A percentile compares a stretch with the other conserved stretches of the same genome.
Evolutionary conservation across 202 grass and related monocot genomes (phyloP).

Genomic region (Bolboschoenoplectus hybrid): DNA sequence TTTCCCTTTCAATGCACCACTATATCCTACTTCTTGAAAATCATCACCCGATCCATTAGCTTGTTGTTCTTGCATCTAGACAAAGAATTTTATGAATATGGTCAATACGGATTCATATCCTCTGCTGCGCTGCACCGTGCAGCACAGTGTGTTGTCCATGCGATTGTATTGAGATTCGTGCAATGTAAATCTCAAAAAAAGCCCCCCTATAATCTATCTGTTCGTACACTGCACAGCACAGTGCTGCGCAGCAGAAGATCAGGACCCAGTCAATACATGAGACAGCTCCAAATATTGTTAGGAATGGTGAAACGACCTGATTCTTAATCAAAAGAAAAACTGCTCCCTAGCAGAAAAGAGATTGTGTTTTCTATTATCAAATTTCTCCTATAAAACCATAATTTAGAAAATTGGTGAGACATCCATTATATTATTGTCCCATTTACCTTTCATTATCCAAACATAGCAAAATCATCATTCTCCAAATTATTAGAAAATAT

Average conservation of each 20-base stretch:
- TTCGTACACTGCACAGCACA: too few species aligned
- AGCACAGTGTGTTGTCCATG: too few species aligned
- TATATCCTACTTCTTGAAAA: conserved; percentile 64
- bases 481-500: neutral
- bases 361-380: neutral
- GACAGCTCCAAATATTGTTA: neutral
- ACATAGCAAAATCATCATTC: conserved; percentile 9
- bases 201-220: too few species aligned
- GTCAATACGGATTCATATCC: neutral
- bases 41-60: conserved; percentile 76
- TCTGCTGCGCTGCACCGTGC: too few species aligned
- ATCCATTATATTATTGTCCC: conserved; percentile 17
- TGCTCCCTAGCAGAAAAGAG: conserved; percentile 4
- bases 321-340: conserved; percentile 9
- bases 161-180: too few species aligned
- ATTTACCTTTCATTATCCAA: neutral
- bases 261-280: neutral
- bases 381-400: conserved; percentile 42
- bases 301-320: conserved; percentile 38
- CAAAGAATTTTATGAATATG: conserved; percentile 22
- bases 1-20: conserved; percentile 69
- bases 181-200: too few species aligned
- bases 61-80: conserved; percentile 46
- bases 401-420: neutral
- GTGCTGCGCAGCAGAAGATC: too few species aligned